Evolutionary conservation across 2,329 filamentous ascomycete genomes (phyloP).

Genomic region (Ceratocystis colombiana): DNA sequence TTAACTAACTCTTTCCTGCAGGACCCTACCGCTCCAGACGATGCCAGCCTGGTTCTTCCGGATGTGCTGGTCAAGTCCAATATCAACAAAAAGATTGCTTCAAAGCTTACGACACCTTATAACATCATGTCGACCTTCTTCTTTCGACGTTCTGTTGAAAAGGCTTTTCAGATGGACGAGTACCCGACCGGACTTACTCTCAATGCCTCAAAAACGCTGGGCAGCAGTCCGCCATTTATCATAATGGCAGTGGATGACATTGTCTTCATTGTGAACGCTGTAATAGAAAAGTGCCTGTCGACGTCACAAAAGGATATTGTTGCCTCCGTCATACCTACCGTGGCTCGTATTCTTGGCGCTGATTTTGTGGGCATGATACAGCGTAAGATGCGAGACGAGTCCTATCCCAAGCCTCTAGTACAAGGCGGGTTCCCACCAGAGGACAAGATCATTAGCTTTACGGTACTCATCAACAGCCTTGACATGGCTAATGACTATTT

Average conservation of each 20-base stretch:
- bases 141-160: slow-evolving; percentile 90
- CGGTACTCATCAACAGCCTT: slow-evolving; percentile 90
- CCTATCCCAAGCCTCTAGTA: slow-evolving; percentile 69
- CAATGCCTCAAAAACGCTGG: slow-evolving; percentile 59
- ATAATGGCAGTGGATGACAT: slow-evolving; percentile 95
- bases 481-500: slow-evolving; percentile 89
- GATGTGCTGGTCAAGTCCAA: slow-evolving; percentile 68
- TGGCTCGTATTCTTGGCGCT: slow-evolving; percentile 68
- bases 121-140: slow-evolving; percentile 93
- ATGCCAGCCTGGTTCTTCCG: slow-evolving; percentile 55
- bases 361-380: slow-evolving; percentile 98
- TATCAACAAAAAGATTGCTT: slow-evolving; percentile 65
- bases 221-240: slow-evolving; percentile 76
- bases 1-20: slow-evolving; percentile 30
- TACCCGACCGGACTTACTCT: slow-evolving; percentile 69
- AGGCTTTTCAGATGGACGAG: slow-evolving; percentile 94
- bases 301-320: slow-evolving; percentile 76
- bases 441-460: slow-evolving; percentile 76
- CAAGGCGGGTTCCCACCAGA: slow-evolving; percentile 79
- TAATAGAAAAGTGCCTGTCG: slow-evolving; percentile 74
- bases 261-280: slow-evolving; percentile 96
- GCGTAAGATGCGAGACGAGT: slow-evolving; percentile 93
- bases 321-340: slow-evolving; percentile 63
- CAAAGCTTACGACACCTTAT: slow-evolving; percentile 68
- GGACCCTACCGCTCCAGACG: slow-evolving; percentile 43